Percentiles rank a stretch among this genome's conserved stretches.
Conservation (phyloP, 202 grass and related monocot genomes). For the Zizania palustris region DNA sequence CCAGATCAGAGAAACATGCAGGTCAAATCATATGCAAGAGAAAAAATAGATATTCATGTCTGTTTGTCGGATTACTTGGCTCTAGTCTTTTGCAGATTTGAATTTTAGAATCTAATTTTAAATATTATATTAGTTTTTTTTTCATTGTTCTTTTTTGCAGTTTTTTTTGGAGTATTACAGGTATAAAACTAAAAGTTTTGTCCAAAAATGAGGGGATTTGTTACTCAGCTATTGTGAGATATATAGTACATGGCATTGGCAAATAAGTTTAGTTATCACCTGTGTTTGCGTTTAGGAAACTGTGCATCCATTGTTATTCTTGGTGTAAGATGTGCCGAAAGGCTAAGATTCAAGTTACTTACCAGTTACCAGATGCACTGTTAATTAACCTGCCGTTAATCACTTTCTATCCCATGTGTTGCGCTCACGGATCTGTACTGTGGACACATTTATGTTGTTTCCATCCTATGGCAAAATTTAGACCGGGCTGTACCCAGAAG, state of each 20-base stretch:
- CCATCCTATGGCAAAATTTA: neutral
- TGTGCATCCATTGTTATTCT: neutral
- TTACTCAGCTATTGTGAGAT: no score
- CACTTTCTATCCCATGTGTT: neutral
- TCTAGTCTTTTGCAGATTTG: no score
- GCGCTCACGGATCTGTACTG: slow-evolving; percentile 8
- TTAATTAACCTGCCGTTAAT: slow-evolving; percentile 4
- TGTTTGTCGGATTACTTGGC: no score
- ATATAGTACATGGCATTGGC: no score
- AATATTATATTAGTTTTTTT: no score
- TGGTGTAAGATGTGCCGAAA: neutral
- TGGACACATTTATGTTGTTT: slow-evolving; percentile 3
- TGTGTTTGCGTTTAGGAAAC: neutral
- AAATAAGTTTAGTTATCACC: neutral
- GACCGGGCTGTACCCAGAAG: neutral
- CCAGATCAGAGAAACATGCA: neutral
- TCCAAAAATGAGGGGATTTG: no score
- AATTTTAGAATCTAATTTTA: no score
- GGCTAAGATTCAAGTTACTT: neutral
- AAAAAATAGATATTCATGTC: neutral
- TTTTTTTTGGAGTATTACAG: no score
- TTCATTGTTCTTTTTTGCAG: no score
- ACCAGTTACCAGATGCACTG: neutral
- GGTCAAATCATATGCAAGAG: neutral
- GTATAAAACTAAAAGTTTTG: no score